These are phyloP conservation scores for Nicotiana knightiana DNA, from an alignment of 257 asterid species.

Conservation along the genomic window DNA sequence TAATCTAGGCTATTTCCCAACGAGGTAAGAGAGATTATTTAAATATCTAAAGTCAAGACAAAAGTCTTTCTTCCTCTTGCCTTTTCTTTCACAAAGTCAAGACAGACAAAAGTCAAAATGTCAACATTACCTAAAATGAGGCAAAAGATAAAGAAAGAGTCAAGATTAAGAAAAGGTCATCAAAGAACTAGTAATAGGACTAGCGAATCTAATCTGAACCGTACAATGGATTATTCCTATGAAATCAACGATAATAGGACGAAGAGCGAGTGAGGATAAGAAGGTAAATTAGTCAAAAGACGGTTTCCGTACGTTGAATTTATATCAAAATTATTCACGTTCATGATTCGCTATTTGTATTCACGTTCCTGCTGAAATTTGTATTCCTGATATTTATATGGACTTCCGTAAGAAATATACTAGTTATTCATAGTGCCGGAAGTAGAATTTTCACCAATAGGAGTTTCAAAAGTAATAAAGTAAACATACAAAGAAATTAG, in stretches of 20 bases:
- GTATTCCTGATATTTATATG: too few species aligned
- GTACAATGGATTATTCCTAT: background rate
- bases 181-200: background rate
- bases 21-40: background rate
- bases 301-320: background rate
- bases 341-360: too few species aligned
- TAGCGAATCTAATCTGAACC: background rate
- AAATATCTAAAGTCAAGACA: background rate
- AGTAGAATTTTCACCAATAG: too few species aligned
- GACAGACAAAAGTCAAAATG: background rate
- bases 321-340: background rate
- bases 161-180: background rate
- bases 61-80: background rate
- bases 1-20: background rate
- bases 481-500: too few species aligned
- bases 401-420: too few species aligned
- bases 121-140: background rate
- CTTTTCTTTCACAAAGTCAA: background rate
- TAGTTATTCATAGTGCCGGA: too few species aligned
- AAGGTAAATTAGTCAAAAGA: slow-evolving; percentile 1
- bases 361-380: too few species aligned
- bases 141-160: background rate
- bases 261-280: background rate
- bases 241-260: background rate
- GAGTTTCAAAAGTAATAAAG: too few species aligned